Evolutionary conservation across 805 yeast species (phyloP).

Genomic region (Ascoidea rubescens): DNA sequence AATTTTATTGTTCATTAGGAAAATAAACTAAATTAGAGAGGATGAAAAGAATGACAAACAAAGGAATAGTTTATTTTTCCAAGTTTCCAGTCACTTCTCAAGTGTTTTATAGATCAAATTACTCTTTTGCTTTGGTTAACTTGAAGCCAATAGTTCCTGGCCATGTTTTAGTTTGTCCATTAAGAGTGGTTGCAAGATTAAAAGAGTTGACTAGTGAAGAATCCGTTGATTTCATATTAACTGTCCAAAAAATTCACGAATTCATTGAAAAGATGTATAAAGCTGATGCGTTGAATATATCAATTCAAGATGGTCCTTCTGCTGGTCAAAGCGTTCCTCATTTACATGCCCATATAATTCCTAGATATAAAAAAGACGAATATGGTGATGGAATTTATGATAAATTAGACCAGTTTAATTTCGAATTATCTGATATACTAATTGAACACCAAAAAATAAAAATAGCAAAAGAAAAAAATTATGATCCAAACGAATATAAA

Average conservation of each 20-base stretch:
- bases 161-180: constrained; percentile 76
- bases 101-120: constrained; percentile 41
- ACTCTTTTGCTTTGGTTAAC: constrained; percentile 79
- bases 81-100: constrained; percentile 42
- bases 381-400: constrained; percentile 64
- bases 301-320: constrained; percentile 92
- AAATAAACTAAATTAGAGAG: too few species aligned
- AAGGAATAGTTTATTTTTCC: constrained; percentile 27
- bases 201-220: constrained; percentile 64
- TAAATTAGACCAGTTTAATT: constrained; percentile 47
- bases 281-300: constrained; percentile 77
- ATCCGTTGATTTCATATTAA: constrained; percentile 58
- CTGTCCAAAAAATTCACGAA: constrained; percentile 56
- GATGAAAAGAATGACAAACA: too few species aligned
- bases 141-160: constrained; percentile 89
- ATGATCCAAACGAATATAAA: constrained; percentile 14
- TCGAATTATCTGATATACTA: neutral
- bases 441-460: constrained; percentile 18
- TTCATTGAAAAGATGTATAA: constrained; percentile 54
- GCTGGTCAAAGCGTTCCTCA: constrained; percentile 97
- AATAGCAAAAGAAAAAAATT: constrained; percentile 18
- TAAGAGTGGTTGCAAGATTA: constrained; percentile 51
- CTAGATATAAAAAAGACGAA: constrained; percentile 47
- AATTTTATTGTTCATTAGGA: too few species aligned
- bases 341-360: constrained; percentile 86